Conservation (phyloP, 805 yeast species). For the Nakazawaea siamensis region DNA sequence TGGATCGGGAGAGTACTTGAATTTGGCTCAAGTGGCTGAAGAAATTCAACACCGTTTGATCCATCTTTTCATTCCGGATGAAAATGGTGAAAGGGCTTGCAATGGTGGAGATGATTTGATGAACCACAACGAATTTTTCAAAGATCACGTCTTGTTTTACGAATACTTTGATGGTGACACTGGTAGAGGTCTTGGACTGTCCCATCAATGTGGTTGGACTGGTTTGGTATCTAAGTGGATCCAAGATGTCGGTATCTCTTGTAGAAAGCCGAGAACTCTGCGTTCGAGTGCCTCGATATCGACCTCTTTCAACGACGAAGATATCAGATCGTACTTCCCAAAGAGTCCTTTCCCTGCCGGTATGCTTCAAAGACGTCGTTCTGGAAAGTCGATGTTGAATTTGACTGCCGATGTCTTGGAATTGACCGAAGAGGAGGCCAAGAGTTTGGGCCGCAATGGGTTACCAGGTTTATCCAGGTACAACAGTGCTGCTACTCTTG, state of each 20-base stretch:
- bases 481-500: slow-evolving; percentile 7
- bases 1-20: slow-evolving; percentile 68
- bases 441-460: slow-evolving; percentile 15
- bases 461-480: slow-evolving; percentile 25
- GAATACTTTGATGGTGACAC: slow-evolving; percentile 93
- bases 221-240: slow-evolving; percentile 88
- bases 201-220: slow-evolving; percentile 97
- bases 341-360: slow-evolving; percentile 37
- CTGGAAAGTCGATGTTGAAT: slow-evolving; percentile 66
- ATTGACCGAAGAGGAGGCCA: slow-evolving; percentile 52
- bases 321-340: slow-evolving; percentile 35
- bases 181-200: slow-evolving; percentile 88
- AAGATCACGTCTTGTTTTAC: slow-evolving; percentile 68
- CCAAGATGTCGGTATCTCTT: slow-evolving; percentile 76
- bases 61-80: slow-evolving; percentile 64
- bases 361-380: slow-evolving; percentile 52
- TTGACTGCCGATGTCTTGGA: slow-evolving; percentile 62
- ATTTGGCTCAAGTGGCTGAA: slow-evolving; percentile 86
- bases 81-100: slow-evolving; percentile 57
- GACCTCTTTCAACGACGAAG: slow-evolving; percentile 20
- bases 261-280: slow-evolving; percentile 42
- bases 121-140: slow-evolving; percentile 60
- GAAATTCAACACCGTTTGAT: slow-evolving; percentile 82
- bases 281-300: slow-evolving; percentile 25
- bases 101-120: slow-evolving; percentile 55